Evolutionary conservation across 495 filamentous ascomycete species (phyloP).

Genomic region (Opeltia flavorubescens): DNA sequence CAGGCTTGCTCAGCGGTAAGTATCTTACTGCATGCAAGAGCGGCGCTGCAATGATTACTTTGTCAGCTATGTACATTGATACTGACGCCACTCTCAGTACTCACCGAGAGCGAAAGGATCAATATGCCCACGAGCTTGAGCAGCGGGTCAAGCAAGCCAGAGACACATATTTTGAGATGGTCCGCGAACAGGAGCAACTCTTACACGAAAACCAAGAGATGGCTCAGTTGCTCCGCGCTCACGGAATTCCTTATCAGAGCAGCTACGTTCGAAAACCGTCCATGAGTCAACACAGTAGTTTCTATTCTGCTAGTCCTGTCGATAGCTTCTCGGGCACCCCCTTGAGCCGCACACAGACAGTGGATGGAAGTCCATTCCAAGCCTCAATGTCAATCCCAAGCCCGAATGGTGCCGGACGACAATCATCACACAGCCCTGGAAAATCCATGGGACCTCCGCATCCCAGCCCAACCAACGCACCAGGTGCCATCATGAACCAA

Average conservation of each 20-base stretch:
- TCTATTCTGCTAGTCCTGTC: background rate
- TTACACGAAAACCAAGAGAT: constrained; percentile 47
- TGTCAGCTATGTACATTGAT: background rate
- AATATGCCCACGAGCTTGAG: constrained; percentile 88
- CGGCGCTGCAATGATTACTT: background rate
- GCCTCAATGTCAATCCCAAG: constrained; percentile 18
- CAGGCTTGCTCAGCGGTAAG: constrained; percentile 85
- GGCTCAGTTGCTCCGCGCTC: constrained; percentile 54
- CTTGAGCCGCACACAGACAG: constrained; percentile 31
- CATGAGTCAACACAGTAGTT: constrained; percentile 25
- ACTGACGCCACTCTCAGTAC: constrained; percentile 37
- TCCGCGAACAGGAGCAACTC: constrained; percentile 49
- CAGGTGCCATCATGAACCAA: background rate
- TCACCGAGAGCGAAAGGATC: constrained; percentile 91
- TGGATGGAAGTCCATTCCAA: constrained; percentile 33
- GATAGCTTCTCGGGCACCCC: background rate
- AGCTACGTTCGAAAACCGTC: background rate
- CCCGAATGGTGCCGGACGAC: background rate
- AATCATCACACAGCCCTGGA: background rate
- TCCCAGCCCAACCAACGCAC: background rate
- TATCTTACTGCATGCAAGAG: background rate
- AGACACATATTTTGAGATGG: constrained; percentile 30
- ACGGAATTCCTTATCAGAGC: constrained; percentile 46
- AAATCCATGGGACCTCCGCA: background rate
- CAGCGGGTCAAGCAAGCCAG: constrained; percentile 67